A percentile compares a stretch with the other conserved stretches of the same genome.
Evolutionary conservation across 129 eudicot genomes (phyloP).

Genomic region (Flaveria trinervia): DNA sequence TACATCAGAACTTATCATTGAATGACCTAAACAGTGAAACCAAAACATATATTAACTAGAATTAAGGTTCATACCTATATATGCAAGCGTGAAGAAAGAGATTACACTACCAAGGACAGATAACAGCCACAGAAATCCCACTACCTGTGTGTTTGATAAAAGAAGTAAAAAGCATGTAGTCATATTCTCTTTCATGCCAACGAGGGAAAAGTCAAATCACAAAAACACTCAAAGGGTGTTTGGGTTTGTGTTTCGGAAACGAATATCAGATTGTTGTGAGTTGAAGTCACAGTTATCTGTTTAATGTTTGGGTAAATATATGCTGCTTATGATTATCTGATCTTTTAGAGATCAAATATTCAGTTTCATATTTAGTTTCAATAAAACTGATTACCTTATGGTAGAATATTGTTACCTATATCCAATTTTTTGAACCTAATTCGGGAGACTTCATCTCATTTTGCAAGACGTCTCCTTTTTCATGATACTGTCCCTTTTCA

Average conservation of each 20-base stretch:
- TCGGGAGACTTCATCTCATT: neutral
- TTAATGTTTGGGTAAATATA: neutral
- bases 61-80: conserved; percentile 62
- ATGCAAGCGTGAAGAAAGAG: conserved; percentile 83
- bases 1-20: neutral
- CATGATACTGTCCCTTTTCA: neutral
- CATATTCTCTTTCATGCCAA: conserved; percentile 12
- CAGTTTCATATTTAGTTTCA: neutral
- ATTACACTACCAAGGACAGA: conserved; percentile 81
- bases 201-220: conserved; percentile 8
- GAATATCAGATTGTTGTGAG: neutral
- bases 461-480: neutral
- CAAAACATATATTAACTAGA: conserved; percentile 13
- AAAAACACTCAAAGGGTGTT: neutral
- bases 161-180: conserved; percentile 4
- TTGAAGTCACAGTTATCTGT: neutral
- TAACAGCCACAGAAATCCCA: conserved; percentile 82
- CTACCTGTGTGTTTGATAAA: conserved; percentile 60
- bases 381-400: neutral
- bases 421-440: neutral
- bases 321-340: neutral
- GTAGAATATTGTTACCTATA: neutral
- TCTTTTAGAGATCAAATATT: neutral
- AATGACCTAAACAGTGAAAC: conserved; percentile 16
- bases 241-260: neutral